phyloP scores from a whole-genome alignment of 441 rosid genomes.

The Biscutella laevigata region DNA sequence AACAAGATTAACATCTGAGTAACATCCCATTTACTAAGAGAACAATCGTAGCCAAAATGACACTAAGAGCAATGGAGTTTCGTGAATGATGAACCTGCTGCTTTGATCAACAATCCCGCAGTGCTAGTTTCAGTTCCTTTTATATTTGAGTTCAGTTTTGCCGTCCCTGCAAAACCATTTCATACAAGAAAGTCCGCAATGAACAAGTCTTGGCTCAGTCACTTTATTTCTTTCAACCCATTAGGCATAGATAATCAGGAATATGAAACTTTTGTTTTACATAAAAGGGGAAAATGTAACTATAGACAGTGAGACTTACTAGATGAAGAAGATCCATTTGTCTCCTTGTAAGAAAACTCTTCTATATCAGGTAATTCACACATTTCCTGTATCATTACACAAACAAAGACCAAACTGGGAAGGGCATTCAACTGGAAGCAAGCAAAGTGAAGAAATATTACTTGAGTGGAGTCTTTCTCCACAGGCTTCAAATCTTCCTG shows the following conservation, averaged over 20 bases:
- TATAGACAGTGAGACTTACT: slow-evolving; percentile 30
- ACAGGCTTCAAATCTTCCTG: slow-evolving; percentile 26
- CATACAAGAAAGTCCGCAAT: slow-evolving; percentile 9
- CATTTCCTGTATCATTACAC: slow-evolving; percentile 30
- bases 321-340: slow-evolving; percentile 28
- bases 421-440: background rate
- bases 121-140: slow-evolving; percentile 17
- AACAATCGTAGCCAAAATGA: background rate
- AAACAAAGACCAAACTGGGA: slow-evolving; percentile 5
- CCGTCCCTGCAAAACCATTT: slow-evolving; percentile 33
- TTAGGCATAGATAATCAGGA: background rate
- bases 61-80: background rate
- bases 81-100: slow-evolving; percentile 30
- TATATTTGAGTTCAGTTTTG: background rate
- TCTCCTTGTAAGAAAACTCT: slow-evolving; percentile 52
- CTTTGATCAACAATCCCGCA: slow-evolving; percentile 19
- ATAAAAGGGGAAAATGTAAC: background rate
- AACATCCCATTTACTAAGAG: background rate
- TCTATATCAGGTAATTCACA: slow-evolving; percentile 60
- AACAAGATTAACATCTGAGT: slow-evolving; percentile 8
- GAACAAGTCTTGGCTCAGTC: background rate
- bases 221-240: background rate
- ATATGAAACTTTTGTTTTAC: background rate
- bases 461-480: slow-evolving; percentile 13
- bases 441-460: no score